A percentile compares a stretch with the other conserved stretches of the same genome.
Conservation (phyloP, 352 stramenopile species). For the Globisporangium alternatum region DNA sequence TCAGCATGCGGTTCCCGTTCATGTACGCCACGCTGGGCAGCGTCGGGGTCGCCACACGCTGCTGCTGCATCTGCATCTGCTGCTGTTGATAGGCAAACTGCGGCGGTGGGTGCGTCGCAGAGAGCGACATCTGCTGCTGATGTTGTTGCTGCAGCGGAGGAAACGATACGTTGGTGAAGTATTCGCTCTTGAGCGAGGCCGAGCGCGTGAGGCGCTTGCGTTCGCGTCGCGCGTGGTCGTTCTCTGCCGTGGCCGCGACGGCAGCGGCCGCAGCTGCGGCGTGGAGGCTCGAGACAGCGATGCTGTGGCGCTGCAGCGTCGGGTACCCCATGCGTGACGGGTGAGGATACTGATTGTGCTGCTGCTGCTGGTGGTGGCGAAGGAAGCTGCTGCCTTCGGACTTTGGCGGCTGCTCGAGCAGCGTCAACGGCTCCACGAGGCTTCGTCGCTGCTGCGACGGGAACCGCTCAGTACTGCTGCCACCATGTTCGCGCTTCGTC, state of each 20-base stretch:
- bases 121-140: conserved; percentile 6
- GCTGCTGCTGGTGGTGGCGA: neutral
- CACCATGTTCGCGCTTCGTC: neutral
- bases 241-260: conserved; percentile 14
- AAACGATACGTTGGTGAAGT: conserved; percentile 56
- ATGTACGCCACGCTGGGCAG: conserved; percentile 35
- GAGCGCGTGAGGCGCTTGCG: conserved; percentile 71
- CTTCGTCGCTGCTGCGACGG: conserved; percentile 18
- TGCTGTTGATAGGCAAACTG: conserved; percentile 18
- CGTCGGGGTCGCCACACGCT: conserved; percentile 25
- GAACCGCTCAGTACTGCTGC: conserved; percentile 1
- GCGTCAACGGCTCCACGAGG: conserved; percentile 17
- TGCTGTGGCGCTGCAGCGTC: conserved; percentile 23
- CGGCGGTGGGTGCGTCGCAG: conserved; percentile 19
- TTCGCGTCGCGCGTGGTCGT: conserved; percentile 46
- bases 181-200: conserved; percentile 72
- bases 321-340: conserved; percentile 10
- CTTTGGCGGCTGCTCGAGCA: conserved; percentile 17
- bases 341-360: neutral
- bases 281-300: conserved; percentile 15
- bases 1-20: conserved; percentile 27
- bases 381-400: conserved; percentile 9
- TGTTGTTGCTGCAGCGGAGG: conserved; percentile 25
- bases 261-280: conserved; percentile 5
- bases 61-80: conserved; percentile 25